These are phyloP conservation scores for Lyophyllum shimeji DNA, from an alignment of 768 basidiomycete genomes.

Conservation along the genomic window DNA sequence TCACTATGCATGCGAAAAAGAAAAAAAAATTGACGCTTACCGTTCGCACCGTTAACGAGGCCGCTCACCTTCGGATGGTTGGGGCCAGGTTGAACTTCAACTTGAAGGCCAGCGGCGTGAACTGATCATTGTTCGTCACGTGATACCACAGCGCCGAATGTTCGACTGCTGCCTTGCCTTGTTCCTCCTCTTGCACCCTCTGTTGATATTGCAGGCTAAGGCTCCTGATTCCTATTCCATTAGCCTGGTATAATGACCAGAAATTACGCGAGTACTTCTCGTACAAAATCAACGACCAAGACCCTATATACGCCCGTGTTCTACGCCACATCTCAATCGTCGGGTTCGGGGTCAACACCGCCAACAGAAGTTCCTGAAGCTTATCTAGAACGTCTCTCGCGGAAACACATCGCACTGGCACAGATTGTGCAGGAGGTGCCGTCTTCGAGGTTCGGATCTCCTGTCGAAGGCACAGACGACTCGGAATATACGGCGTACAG, in stretches of 20 bases:
- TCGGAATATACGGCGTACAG: constrained; percentile 4
- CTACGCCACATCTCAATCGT: constrained; percentile 14
- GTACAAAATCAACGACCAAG: constrained; percentile 11
- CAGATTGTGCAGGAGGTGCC: constrained; percentile 28
- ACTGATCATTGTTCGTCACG: constrained; percentile 5
- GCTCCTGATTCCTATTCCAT: neutral
- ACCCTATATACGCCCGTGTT: constrained; percentile 19
- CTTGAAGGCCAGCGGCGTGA: neutral
- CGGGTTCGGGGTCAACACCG: constrained; percentile 1
- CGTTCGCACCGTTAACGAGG: no score
- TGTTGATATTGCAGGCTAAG: neutral
- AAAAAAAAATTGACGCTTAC: no score
- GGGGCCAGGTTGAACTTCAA: neutral
- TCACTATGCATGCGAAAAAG: no score
- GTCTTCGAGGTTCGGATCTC: constrained; percentile 16
- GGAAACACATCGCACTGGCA: constrained; percentile 25
- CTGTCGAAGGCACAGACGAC: constrained; percentile 12
- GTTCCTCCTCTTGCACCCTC: neutral
- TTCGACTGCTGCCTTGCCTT: neutral
- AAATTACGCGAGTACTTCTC: neutral
- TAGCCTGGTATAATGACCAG: constrained; percentile 2
- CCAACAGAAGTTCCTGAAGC: constrained; percentile 7
- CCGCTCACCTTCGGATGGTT: no score
- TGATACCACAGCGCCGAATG: neutral
- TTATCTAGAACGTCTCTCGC: constrained; percentile 22